Conservation (phyloP, 306 rosid genomes). For the Prunus armeniaca region DNA sequence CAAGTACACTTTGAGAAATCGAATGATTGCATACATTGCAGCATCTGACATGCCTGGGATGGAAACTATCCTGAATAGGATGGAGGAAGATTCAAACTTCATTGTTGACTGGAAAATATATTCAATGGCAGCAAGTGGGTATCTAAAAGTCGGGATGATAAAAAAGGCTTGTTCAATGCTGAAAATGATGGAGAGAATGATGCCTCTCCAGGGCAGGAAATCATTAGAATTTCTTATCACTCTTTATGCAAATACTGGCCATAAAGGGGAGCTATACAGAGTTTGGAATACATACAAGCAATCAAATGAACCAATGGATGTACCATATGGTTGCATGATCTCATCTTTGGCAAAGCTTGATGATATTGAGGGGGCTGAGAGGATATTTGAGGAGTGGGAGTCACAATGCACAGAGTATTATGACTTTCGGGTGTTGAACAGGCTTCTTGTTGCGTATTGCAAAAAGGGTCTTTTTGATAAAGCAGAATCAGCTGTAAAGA, state of each 20-base stretch:
- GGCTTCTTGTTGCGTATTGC: conserved; percentile 39
- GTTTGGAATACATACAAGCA: conserved; percentile 36
- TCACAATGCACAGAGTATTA: conserved; percentile 19
- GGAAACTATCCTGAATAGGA: conserved; percentile 24
- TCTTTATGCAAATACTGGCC: conserved; percentile 25
- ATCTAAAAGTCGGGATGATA: conserved; percentile 28
- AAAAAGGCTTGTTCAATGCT: conserved; percentile 29
- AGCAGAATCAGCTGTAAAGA: conserved; percentile 30
- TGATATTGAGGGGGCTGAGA: conserved; percentile 40
- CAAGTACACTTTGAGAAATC: conserved; percentile 33
- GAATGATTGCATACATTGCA: conserved; percentile 29
- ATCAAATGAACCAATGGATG: not conserved
- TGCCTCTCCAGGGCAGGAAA: conserved; percentile 1
- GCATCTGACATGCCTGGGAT: conserved; percentile 27
- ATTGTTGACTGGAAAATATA: conserved; percentile 27
- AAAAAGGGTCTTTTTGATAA: conserved; percentile 32
- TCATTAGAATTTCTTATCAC: conserved; percentile 29
- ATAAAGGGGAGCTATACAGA: conserved; percentile 32
- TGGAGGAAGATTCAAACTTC: conserved; percentile 14
- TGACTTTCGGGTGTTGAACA: conserved; percentile 38
- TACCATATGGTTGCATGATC: conserved; percentile 34
- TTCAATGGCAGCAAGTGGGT: conserved; percentile 41
- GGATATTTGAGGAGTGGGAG: conserved; percentile 41
- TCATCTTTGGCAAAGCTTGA: conserved; percentile 30
- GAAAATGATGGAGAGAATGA: conserved; percentile 28